phyloP scores from a whole-genome alignment of 345 rosid genomes.

The Abelmoschus esculentus region DNA sequence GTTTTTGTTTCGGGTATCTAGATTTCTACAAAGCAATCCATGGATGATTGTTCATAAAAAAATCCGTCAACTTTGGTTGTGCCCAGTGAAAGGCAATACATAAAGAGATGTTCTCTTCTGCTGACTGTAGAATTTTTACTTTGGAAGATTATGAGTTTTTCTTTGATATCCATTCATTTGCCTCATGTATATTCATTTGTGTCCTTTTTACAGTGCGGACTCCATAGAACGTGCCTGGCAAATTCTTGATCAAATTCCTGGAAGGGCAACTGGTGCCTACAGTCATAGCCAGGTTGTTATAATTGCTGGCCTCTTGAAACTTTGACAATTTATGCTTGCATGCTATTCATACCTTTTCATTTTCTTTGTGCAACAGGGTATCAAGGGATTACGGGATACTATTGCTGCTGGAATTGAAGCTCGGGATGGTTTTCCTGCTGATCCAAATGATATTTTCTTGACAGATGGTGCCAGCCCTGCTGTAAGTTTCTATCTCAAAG shows the following conservation, averaged over 20 bases:
- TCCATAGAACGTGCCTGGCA: slow-evolving; percentile 83
- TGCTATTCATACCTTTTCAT: background rate
- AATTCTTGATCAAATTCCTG: slow-evolving; percentile 94
- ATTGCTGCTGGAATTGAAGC: slow-evolving; percentile 92
- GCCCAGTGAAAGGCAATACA: background rate
- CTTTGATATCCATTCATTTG: background rate
- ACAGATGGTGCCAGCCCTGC: slow-evolving; percentile 98
- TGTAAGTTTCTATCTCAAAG: slow-evolving; percentile 29
- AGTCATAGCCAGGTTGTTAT: slow-evolving; percentile 88
- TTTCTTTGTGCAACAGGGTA: slow-evolving; percentile 45
- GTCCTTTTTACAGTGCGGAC: slow-evolving; percentile 53
- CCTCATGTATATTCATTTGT: background rate
- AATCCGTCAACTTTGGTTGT: no score
- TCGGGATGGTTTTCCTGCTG: slow-evolving; percentile 87
- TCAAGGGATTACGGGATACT: slow-evolving; percentile 82
- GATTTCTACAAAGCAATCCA: background rate
- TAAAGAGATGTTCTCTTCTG: background rate
- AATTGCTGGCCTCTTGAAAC: background rate
- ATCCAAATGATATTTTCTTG: slow-evolving; percentile 85
- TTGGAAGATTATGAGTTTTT: background rate
- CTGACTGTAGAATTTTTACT: background rate
- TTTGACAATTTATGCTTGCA: slow-evolving; percentile 1
- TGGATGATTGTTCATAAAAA: background rate
- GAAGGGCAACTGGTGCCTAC: slow-evolving; percentile 95
- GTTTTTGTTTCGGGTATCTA: background rate